These are phyloP conservation scores for Metschnikowia bowlesiae DNA, from an alignment of 805 yeast genomes.

Conservation along the genomic window DNA sequence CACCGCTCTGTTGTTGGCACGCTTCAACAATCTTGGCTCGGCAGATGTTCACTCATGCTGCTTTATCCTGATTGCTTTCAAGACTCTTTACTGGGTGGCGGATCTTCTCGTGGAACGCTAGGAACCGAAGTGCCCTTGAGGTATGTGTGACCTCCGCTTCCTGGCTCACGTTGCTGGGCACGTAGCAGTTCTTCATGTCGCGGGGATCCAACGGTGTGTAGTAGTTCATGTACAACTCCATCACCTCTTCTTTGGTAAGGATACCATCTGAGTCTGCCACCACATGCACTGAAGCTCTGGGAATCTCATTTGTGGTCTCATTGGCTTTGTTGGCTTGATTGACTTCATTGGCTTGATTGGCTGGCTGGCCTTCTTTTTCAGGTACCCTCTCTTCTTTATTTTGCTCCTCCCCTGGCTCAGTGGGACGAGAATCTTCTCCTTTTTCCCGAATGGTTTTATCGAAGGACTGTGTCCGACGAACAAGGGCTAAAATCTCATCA, in stretches of 20 bases:
- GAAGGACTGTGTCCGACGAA: slow-evolving; percentile 12
- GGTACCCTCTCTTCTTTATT: neutral
- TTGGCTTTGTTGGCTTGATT: too few relatives aligned
- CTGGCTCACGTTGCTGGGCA: neutral
- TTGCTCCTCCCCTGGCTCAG: too few relatives aligned
- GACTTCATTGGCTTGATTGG: too few relatives aligned
- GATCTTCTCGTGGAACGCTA: neutral
- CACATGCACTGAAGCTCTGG: neutral
- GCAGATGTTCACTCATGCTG: too few relatives aligned
- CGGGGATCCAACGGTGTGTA: slow-evolving; percentile 21
- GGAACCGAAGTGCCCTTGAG: neutral
- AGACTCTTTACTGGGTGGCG: neutral
- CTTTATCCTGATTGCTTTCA: too few relatives aligned
- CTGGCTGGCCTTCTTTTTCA: too few relatives aligned
- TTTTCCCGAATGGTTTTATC: slow-evolving; percentile 4
- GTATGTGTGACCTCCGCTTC: neutral
- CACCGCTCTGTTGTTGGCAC: too few relatives aligned
- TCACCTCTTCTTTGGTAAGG: slow-evolving; percentile 33
- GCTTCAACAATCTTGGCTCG: too few relatives aligned
- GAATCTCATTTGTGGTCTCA: neutral
- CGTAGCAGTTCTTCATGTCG: slow-evolving; percentile 4
- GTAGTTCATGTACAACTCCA: slow-evolving; percentile 40
- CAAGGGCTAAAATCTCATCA: slow-evolving; percentile 15
- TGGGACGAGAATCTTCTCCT: too few relatives aligned
- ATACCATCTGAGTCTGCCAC: slow-evolving; percentile 31